A percentile compares a stretch with the other conserved stretches of the same genome.
Conservation (phyloP, 2,329 filamentous ascomycete genomes). For the Aureobasidium mangrovei region DNA sequence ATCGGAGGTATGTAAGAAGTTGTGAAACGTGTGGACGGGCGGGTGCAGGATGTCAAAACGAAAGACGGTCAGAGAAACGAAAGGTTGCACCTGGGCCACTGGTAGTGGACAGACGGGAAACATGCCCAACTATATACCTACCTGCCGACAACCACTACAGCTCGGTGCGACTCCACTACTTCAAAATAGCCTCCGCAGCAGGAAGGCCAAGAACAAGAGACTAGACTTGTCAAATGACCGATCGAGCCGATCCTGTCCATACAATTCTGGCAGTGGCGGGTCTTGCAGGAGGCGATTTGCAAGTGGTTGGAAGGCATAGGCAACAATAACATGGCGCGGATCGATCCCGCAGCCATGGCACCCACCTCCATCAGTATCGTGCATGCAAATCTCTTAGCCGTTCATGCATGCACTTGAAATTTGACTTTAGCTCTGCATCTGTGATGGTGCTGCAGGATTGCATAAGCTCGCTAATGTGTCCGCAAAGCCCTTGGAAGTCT, state of each 20-base stretch:
- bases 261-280: constrained; percentile 1
- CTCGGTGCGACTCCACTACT: neutral
- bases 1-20: neutral
- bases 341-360: constrained; percentile 8
- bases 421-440: neutral
- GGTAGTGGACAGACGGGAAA: neutral
- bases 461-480: too few species aligned
- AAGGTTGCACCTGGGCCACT: neutral
- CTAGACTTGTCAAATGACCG: constrained; percentile 6
- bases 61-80: neutral
- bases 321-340: neutral
- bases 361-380: constrained; percentile 1
- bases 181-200: neutral
- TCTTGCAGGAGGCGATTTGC: neutral
- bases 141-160: neutral
- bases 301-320: neutral
- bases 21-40: neutral
- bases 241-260: constrained; percentile 3
- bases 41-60: neutral
- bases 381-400: constrained; percentile 9
- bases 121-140: constrained; percentile 1
- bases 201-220: constrained; percentile 3
- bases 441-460: too few species aligned
- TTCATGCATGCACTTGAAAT: constrained; percentile 1
- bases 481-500: too few species aligned